Evolutionary conservation across 2,329 filamentous ascomycete genomes (phyloP).

Genomic region (Endothia cerciana): DNA sequence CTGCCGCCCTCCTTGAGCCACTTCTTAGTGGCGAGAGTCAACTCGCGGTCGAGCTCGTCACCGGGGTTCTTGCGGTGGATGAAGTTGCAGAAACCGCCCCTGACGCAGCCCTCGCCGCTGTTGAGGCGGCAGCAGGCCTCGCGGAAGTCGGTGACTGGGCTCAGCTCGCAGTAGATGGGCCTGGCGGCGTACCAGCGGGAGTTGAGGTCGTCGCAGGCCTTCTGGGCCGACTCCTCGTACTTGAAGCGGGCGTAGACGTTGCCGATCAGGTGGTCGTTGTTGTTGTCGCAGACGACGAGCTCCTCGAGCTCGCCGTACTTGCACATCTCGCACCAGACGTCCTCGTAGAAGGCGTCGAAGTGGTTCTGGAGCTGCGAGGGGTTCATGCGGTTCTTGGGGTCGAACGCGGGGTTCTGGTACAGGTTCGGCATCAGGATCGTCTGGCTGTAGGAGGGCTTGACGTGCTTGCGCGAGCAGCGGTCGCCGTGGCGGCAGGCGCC

Average conservation of each 20-base stretch:
- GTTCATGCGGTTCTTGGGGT: constrained; percentile 97
- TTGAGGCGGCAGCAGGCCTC: constrained; percentile 97
- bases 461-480: constrained; percentile 96
- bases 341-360: constrained; percentile 99
- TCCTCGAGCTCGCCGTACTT: constrained; percentile 98
- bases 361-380: constrained; percentile 95
- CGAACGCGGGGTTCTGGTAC: constrained; percentile 98
- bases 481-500: constrained; percentile 98
- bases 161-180: constrained; percentile 97
- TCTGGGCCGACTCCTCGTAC: constrained; percentile 95
- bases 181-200: constrained; percentile 94
- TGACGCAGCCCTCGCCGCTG: constrained; percentile 90
- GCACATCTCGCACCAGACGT: constrained; percentile 99
- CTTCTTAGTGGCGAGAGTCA: constrained; percentile 91
- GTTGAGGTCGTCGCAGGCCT: constrained; percentile 92
- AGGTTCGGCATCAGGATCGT: constrained; percentile 98
- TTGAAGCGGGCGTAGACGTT: constrained; percentile 99
- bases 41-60: constrained; percentile 83
- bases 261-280: constrained; percentile 98
- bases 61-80: constrained; percentile 96
- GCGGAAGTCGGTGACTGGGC: constrained; percentile 95
- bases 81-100: constrained; percentile 98
- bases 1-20: constrained; percentile 86
- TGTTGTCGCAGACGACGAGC: constrained; percentile 98
- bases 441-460: constrained; percentile 97